Conservation (phyloP, 768 basidiomycete species). For the Psilocybe cyanescens region DNA sequence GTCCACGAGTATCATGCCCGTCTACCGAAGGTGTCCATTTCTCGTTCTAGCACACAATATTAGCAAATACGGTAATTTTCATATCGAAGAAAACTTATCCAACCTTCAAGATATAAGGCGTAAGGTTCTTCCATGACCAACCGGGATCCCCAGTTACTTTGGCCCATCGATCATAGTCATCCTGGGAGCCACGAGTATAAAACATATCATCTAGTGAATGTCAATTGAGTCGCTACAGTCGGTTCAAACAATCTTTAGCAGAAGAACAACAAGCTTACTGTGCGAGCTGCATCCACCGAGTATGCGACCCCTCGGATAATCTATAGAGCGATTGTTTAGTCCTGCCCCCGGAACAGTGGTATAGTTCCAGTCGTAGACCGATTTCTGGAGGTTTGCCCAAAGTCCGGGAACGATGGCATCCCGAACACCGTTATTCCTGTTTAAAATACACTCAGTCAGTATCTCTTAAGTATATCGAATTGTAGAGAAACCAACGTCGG, state of each 20-base stretch:
- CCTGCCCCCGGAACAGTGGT: slow-evolving; percentile 2
- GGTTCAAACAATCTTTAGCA: neutral
- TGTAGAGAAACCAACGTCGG: neutral
- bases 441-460: neutral
- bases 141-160: slow-evolving; percentile 8
- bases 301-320: slow-evolving; percentile 7
- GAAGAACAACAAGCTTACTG: neutral
- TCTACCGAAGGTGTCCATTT: slow-evolving; percentile 29
- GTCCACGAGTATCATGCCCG: slow-evolving; percentile 29
- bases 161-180: slow-evolving; percentile 12
- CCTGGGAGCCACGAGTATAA: slow-evolving; percentile 8
- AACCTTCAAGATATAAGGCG: slow-evolving; percentile 11
- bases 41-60: slow-evolving; percentile 28
- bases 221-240: neutral
- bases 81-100: neutral
- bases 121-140: slow-evolving; percentile 12
- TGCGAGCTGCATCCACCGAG: slow-evolving; percentile 14
- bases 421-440: slow-evolving; percentile 1
- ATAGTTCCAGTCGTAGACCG: slow-evolving; percentile 11
- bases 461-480: neutral
- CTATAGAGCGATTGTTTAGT: neutral
- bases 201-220: slow-evolving; percentile 5
- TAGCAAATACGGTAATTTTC: neutral
- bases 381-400: neutral
- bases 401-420: neutral